Percentiles rank a stretch among this genome's conserved stretches.
phyloP scores from a whole-genome alignment of 192 early-diverging fungal genomes.

The Gaertneriomyces sp. region DNA sequence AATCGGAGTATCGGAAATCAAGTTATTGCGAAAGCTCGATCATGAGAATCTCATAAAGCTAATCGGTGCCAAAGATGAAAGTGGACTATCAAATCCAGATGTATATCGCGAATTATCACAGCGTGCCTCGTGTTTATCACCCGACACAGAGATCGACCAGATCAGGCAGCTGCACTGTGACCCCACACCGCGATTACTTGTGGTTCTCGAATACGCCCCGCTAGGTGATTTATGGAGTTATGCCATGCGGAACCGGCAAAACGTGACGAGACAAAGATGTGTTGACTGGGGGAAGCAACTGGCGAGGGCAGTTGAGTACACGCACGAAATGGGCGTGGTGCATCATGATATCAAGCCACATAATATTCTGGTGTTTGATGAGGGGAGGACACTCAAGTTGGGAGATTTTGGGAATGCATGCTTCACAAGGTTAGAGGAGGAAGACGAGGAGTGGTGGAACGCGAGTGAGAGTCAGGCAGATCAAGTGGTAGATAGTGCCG shows the following conservation, averaged over 20 bases:
- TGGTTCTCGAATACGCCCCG: constrained; percentile 45
- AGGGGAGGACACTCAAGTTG: constrained; percentile 2
- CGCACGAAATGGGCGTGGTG: constrained; percentile 50
- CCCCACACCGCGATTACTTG: constrained; percentile 23
- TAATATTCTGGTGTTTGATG: constrained; percentile 48
- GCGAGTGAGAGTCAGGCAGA: no score
- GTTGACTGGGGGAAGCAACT: constrained; percentile 50
- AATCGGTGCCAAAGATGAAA: constrained; percentile 48
- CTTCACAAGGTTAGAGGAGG: constrained; percentile 21
- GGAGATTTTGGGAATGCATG: constrained; percentile 58
- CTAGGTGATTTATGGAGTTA: constrained; percentile 54
- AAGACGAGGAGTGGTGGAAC: no score
- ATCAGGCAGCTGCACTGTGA: not conserved
- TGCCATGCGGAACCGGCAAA: constrained; percentile 28
- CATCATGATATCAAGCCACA: constrained; percentile 62
- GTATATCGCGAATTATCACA: constrained; percentile 2
- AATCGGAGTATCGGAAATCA: constrained; percentile 36
- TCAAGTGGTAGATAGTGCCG: no score
- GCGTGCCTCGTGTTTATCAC: no score
- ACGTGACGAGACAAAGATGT: constrained; percentile 44
- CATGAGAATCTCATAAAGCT: constrained; percentile 44
- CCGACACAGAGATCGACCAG: no score
- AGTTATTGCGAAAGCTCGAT: constrained; percentile 32
- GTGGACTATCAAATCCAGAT: constrained; percentile 21
- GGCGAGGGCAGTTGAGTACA: constrained; percentile 41